Conservation (phyloP, 2,329 filamentous ascomycete species). For the Dothistroma pini region DNA sequence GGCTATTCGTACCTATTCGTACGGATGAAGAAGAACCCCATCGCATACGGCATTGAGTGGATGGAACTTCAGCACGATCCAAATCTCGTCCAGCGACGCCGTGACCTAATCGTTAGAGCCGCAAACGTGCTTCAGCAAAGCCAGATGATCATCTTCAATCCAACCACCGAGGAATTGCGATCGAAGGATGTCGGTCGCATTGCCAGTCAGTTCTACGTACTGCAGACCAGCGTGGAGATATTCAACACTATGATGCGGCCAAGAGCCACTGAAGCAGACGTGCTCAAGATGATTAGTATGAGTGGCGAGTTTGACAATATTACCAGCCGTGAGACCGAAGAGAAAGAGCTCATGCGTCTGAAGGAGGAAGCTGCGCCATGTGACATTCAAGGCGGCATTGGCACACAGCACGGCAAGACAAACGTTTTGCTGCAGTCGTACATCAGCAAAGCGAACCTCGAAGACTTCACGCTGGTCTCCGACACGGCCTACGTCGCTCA, state of each 20-base stretch:
- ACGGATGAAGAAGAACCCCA: conserved; percentile 87
- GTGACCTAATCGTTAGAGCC: conserved; percentile 83
- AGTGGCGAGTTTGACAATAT: conserved; percentile 98
- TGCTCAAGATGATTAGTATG: conserved; percentile 94
- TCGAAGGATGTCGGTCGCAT: conserved; percentile 96
- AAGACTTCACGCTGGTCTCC: conserved; percentile 90
- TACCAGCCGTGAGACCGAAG: conserved; percentile 84
- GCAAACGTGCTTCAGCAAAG: conserved; percentile 82
- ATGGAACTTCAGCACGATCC: conserved; percentile 85
- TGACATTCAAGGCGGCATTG: conserved; percentile 66
- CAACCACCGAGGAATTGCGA: conserved; percentile 84
- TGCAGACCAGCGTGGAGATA: conserved; percentile 88
- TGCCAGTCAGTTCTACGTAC: conserved; percentile 93
- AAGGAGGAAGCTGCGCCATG: conserved; percentile 70
- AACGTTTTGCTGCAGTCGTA: conserved; percentile 94
- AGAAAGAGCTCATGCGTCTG: conserved; percentile 76
- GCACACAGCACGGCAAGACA: conserved; percentile 79
- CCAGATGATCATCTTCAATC: conserved; percentile 99
- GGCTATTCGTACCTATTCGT: conserved; percentile 98
- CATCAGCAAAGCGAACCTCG: conserved; percentile 80
- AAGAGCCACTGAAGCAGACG: conserved; percentile 81
- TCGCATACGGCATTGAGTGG: conserved; percentile 94
- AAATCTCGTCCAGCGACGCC: conserved; percentile 76
- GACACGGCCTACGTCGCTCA: conserved; percentile 95
- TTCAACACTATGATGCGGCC: conserved; percentile 95